Conservation (phyloP, 139 green algal species). For the Closterium sp. region DNA sequence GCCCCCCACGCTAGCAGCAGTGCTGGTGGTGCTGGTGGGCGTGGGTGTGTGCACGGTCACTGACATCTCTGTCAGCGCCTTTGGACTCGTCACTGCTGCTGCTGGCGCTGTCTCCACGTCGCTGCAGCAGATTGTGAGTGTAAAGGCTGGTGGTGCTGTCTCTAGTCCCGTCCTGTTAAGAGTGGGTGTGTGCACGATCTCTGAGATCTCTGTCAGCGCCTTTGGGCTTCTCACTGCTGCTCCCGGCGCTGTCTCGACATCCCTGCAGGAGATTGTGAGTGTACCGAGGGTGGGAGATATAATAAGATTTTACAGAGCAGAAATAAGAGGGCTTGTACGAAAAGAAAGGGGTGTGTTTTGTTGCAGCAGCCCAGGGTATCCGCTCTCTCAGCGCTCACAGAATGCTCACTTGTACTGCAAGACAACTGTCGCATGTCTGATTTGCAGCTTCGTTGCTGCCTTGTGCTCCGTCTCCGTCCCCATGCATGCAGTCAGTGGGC, state of each 20-base stretch:
- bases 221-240: conserved; percentile 70
- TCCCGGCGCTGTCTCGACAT: conserved; percentile 55
- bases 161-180: conserved; percentile 14
- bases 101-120: conserved; percentile 75
- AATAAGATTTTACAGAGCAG: too few relatives aligned
- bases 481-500: too few relatives aligned
- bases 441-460: too few relatives aligned
- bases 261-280: not conserved
- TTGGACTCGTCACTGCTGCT: conserved; percentile 72
- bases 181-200: conserved; percentile 36
- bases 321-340: too few relatives aligned
- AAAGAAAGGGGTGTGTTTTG: too few relatives aligned
- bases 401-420: too few relatives aligned
- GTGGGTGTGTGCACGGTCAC: conserved; percentile 39
- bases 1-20: conserved; percentile 54
- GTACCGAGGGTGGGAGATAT: too few relatives aligned
- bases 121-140: conserved; percentile 83
- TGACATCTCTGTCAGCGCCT: conserved; percentile 8
- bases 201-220: conserved; percentile 17
- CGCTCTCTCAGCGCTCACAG: too few relatives aligned
- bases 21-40: conserved; percentile 44
- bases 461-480: too few relatives aligned
- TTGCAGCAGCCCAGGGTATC: conserved; percentile 68
- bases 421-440: too few relatives aligned
- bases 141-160: not conserved